Conservation (phyloP, 2,329 filamentous ascomycete genomes). For the Botrytis aclada region DNA sequence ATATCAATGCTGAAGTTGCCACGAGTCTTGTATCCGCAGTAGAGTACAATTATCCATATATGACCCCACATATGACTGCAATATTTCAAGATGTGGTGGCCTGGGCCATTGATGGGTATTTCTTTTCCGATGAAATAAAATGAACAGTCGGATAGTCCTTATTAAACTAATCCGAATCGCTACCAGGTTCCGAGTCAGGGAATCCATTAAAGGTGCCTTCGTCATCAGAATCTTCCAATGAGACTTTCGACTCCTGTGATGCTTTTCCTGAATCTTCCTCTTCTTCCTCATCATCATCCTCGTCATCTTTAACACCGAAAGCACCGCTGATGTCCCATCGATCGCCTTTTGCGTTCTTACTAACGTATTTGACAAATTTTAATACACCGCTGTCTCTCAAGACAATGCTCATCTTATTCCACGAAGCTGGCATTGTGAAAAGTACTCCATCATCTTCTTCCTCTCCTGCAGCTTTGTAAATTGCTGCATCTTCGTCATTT, state of each 20-base stretch:
- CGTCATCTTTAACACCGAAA: slow-evolving; percentile 65
- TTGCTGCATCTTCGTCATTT: slow-evolving; percentile 70
- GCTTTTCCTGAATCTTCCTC: slow-evolving; percentile 35
- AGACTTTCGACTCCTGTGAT: slow-evolving; percentile 29
- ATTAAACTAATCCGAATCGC: slow-evolving; percentile 34
- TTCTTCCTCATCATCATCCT: slow-evolving; percentile 42
- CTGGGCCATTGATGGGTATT: not conserved
- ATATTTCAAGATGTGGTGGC: not conserved
- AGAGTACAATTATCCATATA: slow-evolving; percentile 2
- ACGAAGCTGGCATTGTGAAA: slow-evolving; percentile 66
- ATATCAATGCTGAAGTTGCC: slow-evolving; percentile 4
- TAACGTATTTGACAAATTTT: slow-evolving; percentile 96
- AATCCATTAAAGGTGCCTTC: slow-evolving; percentile 60
- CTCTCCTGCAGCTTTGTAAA: slow-evolving; percentile 68
- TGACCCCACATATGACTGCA: slow-evolving; percentile 9
- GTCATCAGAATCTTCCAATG: slow-evolving; percentile 43
- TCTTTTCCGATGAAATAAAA: not conserved
- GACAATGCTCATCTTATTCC: slow-evolving; percentile 92
- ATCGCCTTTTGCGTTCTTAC: slow-evolving; percentile 76
- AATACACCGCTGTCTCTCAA: slow-evolving; percentile 81
- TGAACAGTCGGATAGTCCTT: not conserved
- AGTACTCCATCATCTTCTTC: slow-evolving; percentile 74
- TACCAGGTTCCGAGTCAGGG: slow-evolving; percentile 40
- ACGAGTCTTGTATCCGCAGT: slow-evolving; percentile 9
- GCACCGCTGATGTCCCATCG: slow-evolving; percentile 86